Percentiles rank a stretch among this genome's conserved stretches.
Evolutionary conservation across 495 filamentous ascomycete species (phyloP).

Genomic region (Penicillium coprophilum): DNA sequence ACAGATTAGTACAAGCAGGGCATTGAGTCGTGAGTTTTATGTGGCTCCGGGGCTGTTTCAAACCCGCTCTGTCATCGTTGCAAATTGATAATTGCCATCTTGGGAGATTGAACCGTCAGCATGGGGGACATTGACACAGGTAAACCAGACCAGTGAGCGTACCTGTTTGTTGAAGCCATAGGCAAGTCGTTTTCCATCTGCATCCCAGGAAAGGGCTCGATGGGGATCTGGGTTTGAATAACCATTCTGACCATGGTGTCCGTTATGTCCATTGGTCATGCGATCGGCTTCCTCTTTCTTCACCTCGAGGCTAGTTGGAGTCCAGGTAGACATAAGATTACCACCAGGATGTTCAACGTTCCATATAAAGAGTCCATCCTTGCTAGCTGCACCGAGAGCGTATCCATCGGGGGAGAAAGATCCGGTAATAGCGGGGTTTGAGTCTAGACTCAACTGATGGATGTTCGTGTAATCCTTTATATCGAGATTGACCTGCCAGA

Average conservation of each 20-base stretch:
- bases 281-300: constrained; percentile 34
- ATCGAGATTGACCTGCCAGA: constrained; percentile 67
- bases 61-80: constrained; percentile 36
- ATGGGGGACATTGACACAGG: constrained; percentile 13
- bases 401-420: constrained; percentile 72
- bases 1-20: constrained; percentile 10
- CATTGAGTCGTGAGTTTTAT: constrained; percentile 14
- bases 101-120: not conserved
- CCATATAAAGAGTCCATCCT: constrained; percentile 67
- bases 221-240: constrained; percentile 27
- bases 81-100: constrained; percentile 49
- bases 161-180: constrained; percentile 71
- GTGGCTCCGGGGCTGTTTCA: not conserved
- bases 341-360: constrained; percentile 61
- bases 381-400: constrained; percentile 66
- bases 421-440: constrained; percentile 57
- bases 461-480: constrained; percentile 58
- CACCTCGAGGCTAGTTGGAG: constrained; percentile 30
- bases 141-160: constrained; percentile 26
- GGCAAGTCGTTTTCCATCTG: constrained; percentile 69
- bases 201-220: constrained; percentile 72
- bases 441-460: constrained; percentile 45
- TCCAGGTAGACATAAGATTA: constrained; percentile 67
- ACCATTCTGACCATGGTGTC: constrained; percentile 41
- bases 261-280: constrained; percentile 41